These are phyloP conservation scores for Pythium plurisporium DNA, from an alignment of 352 stramenopile species.

Conservation along the genomic window DNA sequence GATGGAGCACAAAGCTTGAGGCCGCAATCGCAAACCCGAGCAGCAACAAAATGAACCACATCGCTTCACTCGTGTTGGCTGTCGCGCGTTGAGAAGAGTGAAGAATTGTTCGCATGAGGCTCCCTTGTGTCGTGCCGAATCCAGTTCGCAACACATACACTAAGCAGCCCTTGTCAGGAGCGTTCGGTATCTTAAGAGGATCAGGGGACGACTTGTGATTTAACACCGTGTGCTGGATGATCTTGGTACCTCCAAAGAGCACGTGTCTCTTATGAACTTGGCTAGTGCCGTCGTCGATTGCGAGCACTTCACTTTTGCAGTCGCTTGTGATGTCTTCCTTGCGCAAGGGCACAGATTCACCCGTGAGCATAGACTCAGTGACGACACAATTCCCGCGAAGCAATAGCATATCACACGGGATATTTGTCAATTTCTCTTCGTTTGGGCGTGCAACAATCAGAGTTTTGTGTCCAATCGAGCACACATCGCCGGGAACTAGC, in stretches of 20 bases:
- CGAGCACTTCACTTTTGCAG: background rate
- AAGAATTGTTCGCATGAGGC: conserved; percentile 93
- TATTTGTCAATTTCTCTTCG: conserved; percentile 22
- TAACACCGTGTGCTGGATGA: conserved; percentile 30
- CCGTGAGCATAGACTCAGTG: conserved; percentile 96
- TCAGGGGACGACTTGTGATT: background rate
- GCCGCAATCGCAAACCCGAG: conserved; percentile 89
- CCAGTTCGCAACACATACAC: conserved; percentile 89
- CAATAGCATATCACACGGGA: conserved; percentile 91
- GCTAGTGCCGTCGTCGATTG: conserved; percentile 29
- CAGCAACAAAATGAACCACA: conserved; percentile 91
- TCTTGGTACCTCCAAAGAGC: conserved; percentile 72
- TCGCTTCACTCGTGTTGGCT: conserved; percentile 89
- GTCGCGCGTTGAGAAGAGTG: conserved; percentile 91
- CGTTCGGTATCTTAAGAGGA: conserved; percentile 21
- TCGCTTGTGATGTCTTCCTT: conserved; percentile 70
- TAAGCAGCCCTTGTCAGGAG: conserved; percentile 83
- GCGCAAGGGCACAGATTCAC: conserved; percentile 91
- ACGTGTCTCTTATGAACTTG: conserved; percentile 57
- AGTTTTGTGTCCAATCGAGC: conserved; percentile 61
- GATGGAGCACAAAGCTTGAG: conserved; percentile 75
- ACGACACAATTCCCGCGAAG: conserved; percentile 89
- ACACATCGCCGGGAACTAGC: conserved; percentile 84
- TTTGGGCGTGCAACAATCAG: conserved; percentile 7
- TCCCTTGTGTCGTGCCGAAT: conserved; percentile 93